Percentiles rank a stretch among this genome's conserved stretches.
These are phyloP conservation scores for Cercospora sp. DNA, from an alignment of 2,329 filamentous ascomycete species.

Conservation along the genomic window DNA sequence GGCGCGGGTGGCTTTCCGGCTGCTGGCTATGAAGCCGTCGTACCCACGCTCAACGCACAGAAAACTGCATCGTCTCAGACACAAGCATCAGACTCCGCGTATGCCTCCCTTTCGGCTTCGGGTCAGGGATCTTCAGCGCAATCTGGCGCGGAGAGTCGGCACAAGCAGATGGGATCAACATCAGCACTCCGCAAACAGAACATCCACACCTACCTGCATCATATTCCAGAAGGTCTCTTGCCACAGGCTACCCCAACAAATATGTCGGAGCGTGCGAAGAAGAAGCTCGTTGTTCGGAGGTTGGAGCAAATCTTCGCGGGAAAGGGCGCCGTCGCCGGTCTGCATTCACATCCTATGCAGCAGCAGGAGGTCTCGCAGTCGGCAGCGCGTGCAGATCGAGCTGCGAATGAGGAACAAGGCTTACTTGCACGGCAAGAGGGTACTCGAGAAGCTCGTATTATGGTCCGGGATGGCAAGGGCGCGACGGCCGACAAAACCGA, in stretches of 20 bases:
- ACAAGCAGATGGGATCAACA: conserved; percentile 27
- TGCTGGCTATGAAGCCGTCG: conserved; percentile 38
- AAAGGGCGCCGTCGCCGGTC: conserved; percentile 51
- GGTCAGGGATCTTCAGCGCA: conserved; percentile 47
- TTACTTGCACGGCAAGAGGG: conserved; percentile 43
- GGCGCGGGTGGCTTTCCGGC: conserved; percentile 48
- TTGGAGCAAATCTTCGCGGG: conserved; percentile 82
- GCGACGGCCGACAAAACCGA: conserved; percentile 11
- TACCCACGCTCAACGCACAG: conserved; percentile 55
- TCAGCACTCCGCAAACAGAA: conserved; percentile 53
- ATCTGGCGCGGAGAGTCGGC: conserved; percentile 38
- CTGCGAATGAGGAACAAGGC: conserved; percentile 44
- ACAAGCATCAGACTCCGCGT: conserved; percentile 55
- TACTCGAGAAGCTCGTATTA: conserved; percentile 49
- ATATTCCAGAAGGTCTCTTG: conserved; percentile 69
- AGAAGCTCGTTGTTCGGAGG: conserved; percentile 72
- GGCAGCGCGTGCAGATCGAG: conserved; percentile 51
- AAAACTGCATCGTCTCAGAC: conserved; percentile 61
- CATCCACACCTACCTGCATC: conserved; percentile 68
- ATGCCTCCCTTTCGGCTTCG: conserved; percentile 61
- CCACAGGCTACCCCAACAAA: conserved; percentile 54
- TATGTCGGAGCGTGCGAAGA: conserved; percentile 72
- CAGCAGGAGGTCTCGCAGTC: conserved; percentile 59
- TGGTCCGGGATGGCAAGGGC: conserved; percentile 33
- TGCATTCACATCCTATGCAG: conserved; percentile 53